Percentiles rank a stretch among this genome's conserved stretches.
These are phyloP conservation scores for Onygenales sp. DNA, from an alignment of 2,329 filamentous ascomycete genomes.

Conservation along the genomic window DNA sequence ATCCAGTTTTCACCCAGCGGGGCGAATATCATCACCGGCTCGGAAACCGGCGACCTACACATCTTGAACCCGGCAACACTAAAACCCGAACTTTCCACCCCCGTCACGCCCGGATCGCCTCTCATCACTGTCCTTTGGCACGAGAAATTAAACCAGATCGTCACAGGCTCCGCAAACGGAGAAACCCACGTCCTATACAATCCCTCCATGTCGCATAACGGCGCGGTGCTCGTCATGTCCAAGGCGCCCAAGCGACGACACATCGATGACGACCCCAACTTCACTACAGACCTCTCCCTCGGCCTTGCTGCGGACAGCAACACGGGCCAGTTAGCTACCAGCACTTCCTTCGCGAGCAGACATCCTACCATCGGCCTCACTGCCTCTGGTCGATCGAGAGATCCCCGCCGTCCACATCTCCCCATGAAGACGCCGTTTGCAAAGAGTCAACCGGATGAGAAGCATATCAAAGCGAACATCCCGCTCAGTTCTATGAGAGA, in stretches of 20 bases:
- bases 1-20: slow-evolving; percentile 83
- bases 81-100: slow-evolving; percentile 71
- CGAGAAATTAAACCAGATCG: slow-evolving; percentile 86
- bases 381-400: slow-evolving; percentile 63
- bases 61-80: slow-evolving; percentile 91
- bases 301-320: slow-evolving; percentile 76
- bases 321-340: slow-evolving; percentile 66
- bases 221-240: slow-evolving; percentile 82
- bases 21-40: slow-evolving; percentile 80
- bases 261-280: slow-evolving; percentile 80
- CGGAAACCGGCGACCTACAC: slow-evolving; percentile 73
- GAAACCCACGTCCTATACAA: slow-evolving; percentile 88
- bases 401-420: slow-evolving; percentile 76
- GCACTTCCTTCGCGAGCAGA: slow-evolving; percentile 50
- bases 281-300: slow-evolving; percentile 73
- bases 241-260: slow-evolving; percentile 91
- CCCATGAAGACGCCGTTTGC: slow-evolving; percentile 81
- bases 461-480: slow-evolving; percentile 79
- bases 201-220: slow-evolving; percentile 68
- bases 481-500: slow-evolving; percentile 88
- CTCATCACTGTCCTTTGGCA: slow-evolving; percentile 88
- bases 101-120: slow-evolving; percentile 75
- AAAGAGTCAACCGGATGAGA: slow-evolving; percentile 80
- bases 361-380: slow-evolving; percentile 67
- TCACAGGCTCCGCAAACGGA: slow-evolving; percentile 85